These are phyloP conservation scores for Schizothecium vesticola DNA, from an alignment of 495 filamentous ascomycete species.

Conservation along the genomic window DNA sequence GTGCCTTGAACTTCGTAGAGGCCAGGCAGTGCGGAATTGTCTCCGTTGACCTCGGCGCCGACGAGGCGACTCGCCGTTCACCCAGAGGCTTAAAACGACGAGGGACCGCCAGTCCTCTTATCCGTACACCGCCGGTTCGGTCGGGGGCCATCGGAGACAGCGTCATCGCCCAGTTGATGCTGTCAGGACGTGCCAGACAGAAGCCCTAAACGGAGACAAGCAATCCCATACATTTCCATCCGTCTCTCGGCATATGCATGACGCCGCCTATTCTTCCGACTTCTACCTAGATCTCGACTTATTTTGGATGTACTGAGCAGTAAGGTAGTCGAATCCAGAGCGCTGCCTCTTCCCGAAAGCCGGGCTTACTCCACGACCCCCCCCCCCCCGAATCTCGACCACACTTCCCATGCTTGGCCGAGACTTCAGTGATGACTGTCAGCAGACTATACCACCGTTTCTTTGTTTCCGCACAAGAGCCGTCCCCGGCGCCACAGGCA, in stretches of 20 bases:
- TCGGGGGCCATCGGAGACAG: background rate
- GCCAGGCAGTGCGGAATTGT: background rate
- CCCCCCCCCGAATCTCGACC: background rate
- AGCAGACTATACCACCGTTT: too few species aligned
- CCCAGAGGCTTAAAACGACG: background rate
- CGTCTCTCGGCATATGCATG: background rate
- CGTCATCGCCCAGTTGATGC: background rate
- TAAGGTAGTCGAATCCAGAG: background rate
- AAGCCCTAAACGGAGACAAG: background rate
- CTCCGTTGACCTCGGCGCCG: background rate
- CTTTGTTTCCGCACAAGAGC: background rate
- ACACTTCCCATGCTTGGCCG: background rate
- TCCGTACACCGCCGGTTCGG: background rate
- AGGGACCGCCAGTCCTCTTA: background rate
- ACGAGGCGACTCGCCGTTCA: background rate
- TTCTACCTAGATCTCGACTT: background rate
- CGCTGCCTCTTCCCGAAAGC: background rate
- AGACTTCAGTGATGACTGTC: background rate
- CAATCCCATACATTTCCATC: background rate
- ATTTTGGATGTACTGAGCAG: background rate
- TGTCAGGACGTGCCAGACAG: background rate
- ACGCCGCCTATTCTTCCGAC: background rate
- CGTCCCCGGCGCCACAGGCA: background rate
- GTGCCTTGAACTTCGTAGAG: background rate
- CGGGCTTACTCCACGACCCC: background rate